Conservation (phyloP, 495 filamentous ascomycete species). For the Xylaria flabelliformis region DNA sequence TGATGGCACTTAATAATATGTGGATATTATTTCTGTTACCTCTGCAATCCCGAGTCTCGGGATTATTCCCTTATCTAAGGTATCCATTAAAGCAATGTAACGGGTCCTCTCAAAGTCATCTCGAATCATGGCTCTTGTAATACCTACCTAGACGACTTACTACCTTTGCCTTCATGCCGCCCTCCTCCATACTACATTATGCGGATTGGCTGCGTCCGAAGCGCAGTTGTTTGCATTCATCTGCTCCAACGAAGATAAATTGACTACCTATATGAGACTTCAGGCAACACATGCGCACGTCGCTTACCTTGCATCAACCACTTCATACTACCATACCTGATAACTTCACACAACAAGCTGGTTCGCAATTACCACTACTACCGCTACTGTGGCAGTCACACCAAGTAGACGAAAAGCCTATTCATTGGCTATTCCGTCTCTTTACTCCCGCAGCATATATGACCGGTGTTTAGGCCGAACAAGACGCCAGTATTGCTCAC, state of each 20-base stretch:
- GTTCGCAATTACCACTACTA: neutral
- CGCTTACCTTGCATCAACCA: conserved; percentile 24
- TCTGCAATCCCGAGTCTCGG: neutral
- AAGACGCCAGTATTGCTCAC: neutral
- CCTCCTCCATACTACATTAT: neutral
- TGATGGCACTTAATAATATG: conserved; percentile 14
- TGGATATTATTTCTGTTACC: conserved; percentile 3
- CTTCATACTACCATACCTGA: conserved; percentile 22
- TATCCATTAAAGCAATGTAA: neutral
- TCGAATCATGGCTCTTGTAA: neutral
- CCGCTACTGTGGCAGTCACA: neutral
- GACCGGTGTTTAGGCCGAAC: neutral
- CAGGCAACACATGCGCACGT: neutral
- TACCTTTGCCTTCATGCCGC: neutral
- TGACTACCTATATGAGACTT: conserved; percentile 6
- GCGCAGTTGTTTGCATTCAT: conserved; percentile 10
- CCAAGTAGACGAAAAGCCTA: neutral
- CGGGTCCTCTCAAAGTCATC: neutral
- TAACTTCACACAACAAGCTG: conserved; percentile 3
- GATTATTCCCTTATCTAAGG: conserved; percentile 18
- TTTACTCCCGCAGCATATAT: neutral
- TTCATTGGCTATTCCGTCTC: neutral
- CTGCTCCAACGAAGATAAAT: conserved; percentile 7
- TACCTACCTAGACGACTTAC: neutral
- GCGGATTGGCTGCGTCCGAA: conserved; percentile 16